These are phyloP conservation scores for Blastobotrys serpentis DNA, from an alignment of 1,139 yeast species.

Conservation along the genomic window DNA sequence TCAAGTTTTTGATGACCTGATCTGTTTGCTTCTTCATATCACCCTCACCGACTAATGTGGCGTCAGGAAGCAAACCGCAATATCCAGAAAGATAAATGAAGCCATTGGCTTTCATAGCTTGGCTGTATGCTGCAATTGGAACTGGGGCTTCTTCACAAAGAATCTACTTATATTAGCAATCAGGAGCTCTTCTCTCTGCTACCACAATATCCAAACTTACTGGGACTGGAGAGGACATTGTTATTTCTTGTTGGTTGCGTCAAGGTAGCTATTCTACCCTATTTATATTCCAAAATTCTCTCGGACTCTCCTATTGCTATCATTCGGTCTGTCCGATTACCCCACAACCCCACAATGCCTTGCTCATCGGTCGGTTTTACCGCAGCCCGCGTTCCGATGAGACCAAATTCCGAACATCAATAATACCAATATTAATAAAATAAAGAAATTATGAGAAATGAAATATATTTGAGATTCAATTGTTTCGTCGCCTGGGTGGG, in stretches of 20 bases:
- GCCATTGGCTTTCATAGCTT: constrained; percentile 72
- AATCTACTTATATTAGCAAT: constrained; percentile 44
- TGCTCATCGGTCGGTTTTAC: too few species aligned
- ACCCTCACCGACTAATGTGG: constrained; percentile 56
- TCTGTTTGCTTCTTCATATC: constrained; percentile 77
- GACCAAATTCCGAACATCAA: too few species aligned
- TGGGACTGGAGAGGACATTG: background rate
- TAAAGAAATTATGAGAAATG: too few species aligned
- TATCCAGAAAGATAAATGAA: constrained; percentile 93
- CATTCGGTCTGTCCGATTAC: background rate
- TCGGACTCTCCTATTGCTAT: background rate
- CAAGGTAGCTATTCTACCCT: background rate
- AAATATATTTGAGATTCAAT: too few species aligned
- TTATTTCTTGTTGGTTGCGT: background rate
- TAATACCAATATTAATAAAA: too few species aligned
- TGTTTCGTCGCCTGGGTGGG: too few species aligned
- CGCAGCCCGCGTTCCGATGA: too few species aligned
- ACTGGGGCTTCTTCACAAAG: constrained; percentile 65
- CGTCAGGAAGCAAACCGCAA: constrained; percentile 81
- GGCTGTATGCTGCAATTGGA: constrained; percentile 94
- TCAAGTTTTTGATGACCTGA: constrained; percentile 75
- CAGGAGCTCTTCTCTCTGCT: background rate
- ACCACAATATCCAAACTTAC: background rate
- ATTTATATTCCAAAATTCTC: background rate
- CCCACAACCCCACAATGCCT: background rate